Percentiles rank a stretch among this genome's conserved stretches.
Conservation (phyloP, 2,329 filamentous ascomycete genomes). For the Botryosphaeria dothidea region DNA sequence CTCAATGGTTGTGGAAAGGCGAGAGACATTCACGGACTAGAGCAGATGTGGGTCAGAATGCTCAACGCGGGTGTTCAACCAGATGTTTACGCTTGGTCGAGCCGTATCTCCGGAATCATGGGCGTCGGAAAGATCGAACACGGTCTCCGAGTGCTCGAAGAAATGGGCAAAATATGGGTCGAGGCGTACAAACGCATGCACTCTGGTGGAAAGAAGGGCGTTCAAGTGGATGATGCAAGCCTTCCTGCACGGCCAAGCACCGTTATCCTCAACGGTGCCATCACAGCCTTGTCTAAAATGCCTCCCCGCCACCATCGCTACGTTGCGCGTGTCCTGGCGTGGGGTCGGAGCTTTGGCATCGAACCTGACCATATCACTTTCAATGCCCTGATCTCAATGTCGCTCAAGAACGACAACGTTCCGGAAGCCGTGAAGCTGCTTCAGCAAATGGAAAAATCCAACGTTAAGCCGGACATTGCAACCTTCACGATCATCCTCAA, state of each 20-base stretch:
- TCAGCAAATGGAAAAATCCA: conserved; percentile 57
- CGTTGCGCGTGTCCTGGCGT: conserved; percentile 40
- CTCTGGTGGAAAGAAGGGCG: conserved; percentile 5
- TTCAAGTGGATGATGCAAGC: conserved; percentile 20
- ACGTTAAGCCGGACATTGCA: conserved; percentile 61
- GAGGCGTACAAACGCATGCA: conserved; percentile 28
- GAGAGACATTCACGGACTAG: conserved; percentile 60
- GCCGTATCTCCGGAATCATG: conserved; percentile 67
- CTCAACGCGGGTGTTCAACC: conserved; percentile 58
- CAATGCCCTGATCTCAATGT: conserved; percentile 67
- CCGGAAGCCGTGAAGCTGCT: conserved; percentile 57
- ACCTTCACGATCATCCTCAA: conserved; percentile 76
- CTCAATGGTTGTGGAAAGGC: conserved; percentile 68
- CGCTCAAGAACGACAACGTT: conserved; percentile 53
- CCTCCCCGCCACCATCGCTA: conserved; percentile 29
- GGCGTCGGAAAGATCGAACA: conserved; percentile 52
- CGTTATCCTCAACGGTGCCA: conserved; percentile 68
- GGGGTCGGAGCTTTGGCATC: conserved; percentile 47
- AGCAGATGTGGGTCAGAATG: conserved; percentile 69
- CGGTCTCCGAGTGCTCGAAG: conserved; percentile 64
- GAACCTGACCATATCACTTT: conserved; percentile 54
- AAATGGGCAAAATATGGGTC: conserved; percentile 66
- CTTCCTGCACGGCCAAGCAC: conserved; percentile 57
- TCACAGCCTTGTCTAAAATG: conserved; percentile 52
- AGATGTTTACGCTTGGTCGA: conserved; percentile 69